Percentiles rank a stretch among this genome's conserved stretches.
These are phyloP conservation scores for Sclerotinia subarctica DNA, from an alignment of 2,329 filamentous ascomycete genomes.

Conservation along the genomic window DNA sequence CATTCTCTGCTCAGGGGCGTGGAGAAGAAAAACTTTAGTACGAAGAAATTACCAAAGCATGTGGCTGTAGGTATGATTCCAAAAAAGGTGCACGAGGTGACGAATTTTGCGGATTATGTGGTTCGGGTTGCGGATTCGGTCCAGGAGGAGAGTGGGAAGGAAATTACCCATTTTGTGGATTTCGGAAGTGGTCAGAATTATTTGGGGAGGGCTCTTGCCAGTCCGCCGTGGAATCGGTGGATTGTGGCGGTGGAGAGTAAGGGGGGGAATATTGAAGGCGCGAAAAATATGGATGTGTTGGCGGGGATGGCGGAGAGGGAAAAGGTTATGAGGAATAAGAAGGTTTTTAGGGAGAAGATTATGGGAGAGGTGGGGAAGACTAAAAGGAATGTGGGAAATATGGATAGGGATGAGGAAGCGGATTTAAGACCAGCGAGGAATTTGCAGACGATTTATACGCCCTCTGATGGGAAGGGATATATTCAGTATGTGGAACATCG, in stretches of 20 bases:
- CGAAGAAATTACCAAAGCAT: constrained; percentile 59
- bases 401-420: constrained; percentile 30
- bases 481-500: constrained; percentile 76
- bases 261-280: constrained; percentile 81
- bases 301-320: constrained; percentile 73
- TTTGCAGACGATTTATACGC: constrained; percentile 51
- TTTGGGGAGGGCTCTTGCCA: constrained; percentile 81
- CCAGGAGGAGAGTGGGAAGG: constrained; percentile 51
- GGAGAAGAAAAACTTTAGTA: constrained; percentile 41
- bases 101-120: constrained; percentile 84
- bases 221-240: constrained; percentile 77
- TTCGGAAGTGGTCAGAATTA: constrained; percentile 98
- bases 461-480: constrained; percentile 61
- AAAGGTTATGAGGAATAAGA: constrained; percentile 77
- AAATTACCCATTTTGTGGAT: constrained; percentile 85
- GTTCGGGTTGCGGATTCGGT: constrained; percentile 59
- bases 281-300: constrained; percentile 77
- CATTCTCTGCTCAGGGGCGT: constrained; percentile 59
- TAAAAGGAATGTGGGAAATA: not conserved
- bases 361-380: constrained; percentile 40
- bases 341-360: constrained; percentile 56
- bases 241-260: constrained; percentile 89
- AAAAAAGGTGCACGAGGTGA: constrained; percentile 94
- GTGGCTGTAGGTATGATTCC: constrained; percentile 89
- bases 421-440: constrained; percentile 53